phyloP scores from a whole-genome alignment of 352 stramenopile species.

The Phytophthora sp. region DNA sequence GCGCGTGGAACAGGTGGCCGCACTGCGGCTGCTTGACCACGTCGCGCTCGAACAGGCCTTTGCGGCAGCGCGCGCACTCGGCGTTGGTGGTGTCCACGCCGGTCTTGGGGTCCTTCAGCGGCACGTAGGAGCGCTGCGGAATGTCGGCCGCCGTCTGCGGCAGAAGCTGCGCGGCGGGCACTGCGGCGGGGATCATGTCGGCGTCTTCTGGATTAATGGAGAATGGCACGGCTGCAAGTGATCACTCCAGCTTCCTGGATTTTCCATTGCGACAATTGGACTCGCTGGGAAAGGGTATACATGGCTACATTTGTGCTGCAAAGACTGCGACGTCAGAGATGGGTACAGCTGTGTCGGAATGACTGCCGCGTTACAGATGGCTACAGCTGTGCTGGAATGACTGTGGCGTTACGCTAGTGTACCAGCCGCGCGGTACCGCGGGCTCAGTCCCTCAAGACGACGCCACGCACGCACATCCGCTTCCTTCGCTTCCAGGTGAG shows the following conservation, averaged over 20 bases:
- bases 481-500: conserved; percentile 6
- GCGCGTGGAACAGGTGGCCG: conserved; percentile 65
- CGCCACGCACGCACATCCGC: no score
- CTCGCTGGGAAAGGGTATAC: no score
- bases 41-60: conserved; percentile 35
- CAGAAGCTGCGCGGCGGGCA: conserved; percentile 21
- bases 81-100: conserved; percentile 28
- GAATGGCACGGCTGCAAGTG: neutral
- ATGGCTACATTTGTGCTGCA: no score
- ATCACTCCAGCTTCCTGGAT: conserved; percentile 3
- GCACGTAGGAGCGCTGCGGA: conserved; percentile 21
- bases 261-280: conserved; percentile 18
- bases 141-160: conserved; percentile 41
- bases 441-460: no score
- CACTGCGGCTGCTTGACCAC: conserved; percentile 65
- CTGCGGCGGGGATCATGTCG: conserved; percentile 30
- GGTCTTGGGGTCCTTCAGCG: conserved; percentile 19
- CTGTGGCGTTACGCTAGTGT: no score
- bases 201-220: conserved; percentile 13
- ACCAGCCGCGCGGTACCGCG: no score
- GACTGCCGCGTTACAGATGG: no score
- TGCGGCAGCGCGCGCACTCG: conserved; percentile 48
- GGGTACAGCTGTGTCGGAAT: no score
- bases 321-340: no score
- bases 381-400: no score